These are phyloP conservation scores for Hydrangea macrophylla DNA, from an alignment of 148 eudicot genomes.

Conservation along the genomic window DNA sequence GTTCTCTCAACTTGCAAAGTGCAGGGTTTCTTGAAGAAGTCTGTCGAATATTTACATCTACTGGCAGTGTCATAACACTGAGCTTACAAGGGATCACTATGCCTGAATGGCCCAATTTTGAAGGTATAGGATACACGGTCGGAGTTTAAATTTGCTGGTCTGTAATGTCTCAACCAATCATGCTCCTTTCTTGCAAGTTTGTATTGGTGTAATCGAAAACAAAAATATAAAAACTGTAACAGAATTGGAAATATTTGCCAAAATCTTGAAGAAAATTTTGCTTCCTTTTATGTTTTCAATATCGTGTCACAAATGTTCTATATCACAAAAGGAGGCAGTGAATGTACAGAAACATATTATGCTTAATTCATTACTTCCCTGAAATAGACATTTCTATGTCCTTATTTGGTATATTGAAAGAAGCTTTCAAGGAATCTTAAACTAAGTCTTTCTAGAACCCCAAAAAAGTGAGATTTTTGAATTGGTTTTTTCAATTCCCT, in stretches of 20 bases:
- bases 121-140: background rate
- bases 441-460: background rate
- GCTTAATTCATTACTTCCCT: background rate
- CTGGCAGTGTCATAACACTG: conserved; percentile 12
- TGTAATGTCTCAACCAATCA: background rate
- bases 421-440: background rate
- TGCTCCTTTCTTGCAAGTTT: background rate
- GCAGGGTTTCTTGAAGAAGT: conserved; percentile 42
- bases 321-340: background rate
- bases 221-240: background rate
- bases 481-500: too few relatives aligned
- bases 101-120: conserved; percentile 26
- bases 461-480: background rate
- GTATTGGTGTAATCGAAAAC: background rate
- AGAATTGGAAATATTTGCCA: background rate
- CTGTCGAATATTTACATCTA: conserved; percentile 29
- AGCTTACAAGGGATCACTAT: conserved; percentile 37
- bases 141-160: background rate
- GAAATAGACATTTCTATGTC: background rate
- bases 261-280: background rate
- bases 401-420: too few relatives aligned
- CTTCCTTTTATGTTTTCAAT: background rate
- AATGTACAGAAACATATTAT: background rate
- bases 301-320: background rate
- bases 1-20: conserved; percentile 38